Conservation (phyloP, 2,329 filamentous ascomycete genomes). For the Myriosclerotinia curreyana region DNA sequence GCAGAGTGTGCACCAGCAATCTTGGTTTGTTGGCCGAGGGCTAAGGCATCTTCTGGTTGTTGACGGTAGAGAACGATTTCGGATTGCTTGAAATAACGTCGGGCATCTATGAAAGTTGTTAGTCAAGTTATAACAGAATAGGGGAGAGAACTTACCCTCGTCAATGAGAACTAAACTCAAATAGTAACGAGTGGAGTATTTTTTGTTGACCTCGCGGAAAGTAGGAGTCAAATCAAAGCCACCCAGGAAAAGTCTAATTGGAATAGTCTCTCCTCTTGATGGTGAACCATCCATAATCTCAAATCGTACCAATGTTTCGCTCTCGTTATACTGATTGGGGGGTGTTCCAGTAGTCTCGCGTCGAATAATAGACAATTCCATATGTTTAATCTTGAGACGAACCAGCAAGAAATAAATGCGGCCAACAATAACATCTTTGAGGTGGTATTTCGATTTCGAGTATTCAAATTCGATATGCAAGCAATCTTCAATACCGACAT, state of each 20-base stretch:
- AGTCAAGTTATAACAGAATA: conserved; percentile 16
- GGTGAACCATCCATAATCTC: conserved; percentile 99
- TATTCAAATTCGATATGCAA: conserved; percentile 99
- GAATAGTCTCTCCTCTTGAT: conserved; percentile 87
- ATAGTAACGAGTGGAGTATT: conserved; percentile 98
- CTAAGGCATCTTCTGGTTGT: conserved; percentile 53
- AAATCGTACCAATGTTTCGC: conserved; percentile 94
- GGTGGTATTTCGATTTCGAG: conserved; percentile 97
- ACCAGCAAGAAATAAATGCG: conserved; percentile 98
- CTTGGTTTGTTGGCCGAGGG: conserved; percentile 38
- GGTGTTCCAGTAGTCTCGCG: conserved; percentile 94
- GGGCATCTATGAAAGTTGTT: conserved; percentile 63
- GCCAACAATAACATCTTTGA: conserved; percentile 98
- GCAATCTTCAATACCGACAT: conserved; percentile 98
- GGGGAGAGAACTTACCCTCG: conserved; percentile 59
- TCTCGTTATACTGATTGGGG: conserved; percentile 99
- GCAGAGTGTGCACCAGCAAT: conserved; percentile 38
- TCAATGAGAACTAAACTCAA: conserved; percentile 93
- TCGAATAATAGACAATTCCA: conserved; percentile 97
- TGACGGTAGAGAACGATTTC: conserved; percentile 97
- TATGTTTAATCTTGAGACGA: conserved; percentile 98
- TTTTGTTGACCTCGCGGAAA: conserved; percentile 99
- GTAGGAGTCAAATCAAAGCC: conserved; percentile 97
- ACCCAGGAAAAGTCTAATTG: conserved; percentile 92
- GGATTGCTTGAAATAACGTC: conserved; percentile 98